phyloP scores from a whole-genome alignment of 192 early-diverging fungal genomes.

The Rhizophagus clarus region DNA sequence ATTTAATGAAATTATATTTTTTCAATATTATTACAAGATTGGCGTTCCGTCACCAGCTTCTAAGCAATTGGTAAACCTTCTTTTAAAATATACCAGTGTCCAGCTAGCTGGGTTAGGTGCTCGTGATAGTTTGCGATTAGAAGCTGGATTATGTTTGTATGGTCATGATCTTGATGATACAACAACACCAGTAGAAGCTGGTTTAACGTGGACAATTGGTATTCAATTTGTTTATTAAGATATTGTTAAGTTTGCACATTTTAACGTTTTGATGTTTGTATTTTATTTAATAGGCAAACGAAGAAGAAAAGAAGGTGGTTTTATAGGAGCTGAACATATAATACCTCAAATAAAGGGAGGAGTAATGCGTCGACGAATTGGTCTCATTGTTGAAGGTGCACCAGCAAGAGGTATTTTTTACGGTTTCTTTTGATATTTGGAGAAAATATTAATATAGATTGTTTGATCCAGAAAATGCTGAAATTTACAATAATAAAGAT shows the following conservation, averaged over 20 bases:
- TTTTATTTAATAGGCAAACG: conserved; percentile 64
- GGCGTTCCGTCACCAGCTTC: conserved; percentile 79
- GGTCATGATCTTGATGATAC: conserved; percentile 94
- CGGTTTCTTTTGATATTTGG: background rate
- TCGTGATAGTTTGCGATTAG: conserved; percentile 92
- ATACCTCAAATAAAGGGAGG: conserved; percentile 86
- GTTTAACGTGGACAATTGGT: conserved; percentile 94
- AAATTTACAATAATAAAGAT: conserved; percentile 65
- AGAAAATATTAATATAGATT: background rate
- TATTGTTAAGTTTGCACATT: background rate
- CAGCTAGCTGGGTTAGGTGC: conserved; percentile 94
- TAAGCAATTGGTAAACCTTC: conserved; percentile 64
- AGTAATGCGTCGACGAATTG: conserved; percentile 78
- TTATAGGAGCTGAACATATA: conserved; percentile 86
- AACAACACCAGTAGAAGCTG: conserved; percentile 90
- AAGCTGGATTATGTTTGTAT: conserved; percentile 97
- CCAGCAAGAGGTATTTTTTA: conserved; percentile 73
- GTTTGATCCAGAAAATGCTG: conserved; percentile 52
- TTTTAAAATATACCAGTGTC: conserved; percentile 73
- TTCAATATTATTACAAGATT: conserved; percentile 55
- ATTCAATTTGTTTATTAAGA: conserved; percentile 19
- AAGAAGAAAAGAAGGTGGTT: conserved; percentile 86
- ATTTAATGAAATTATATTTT: conserved; percentile 1
- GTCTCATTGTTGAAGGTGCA: conserved; percentile 88
- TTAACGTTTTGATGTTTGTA: background rate